A percentile compares a stretch with the other conserved stretches of the same genome.
Evolutionary conservation across 139 green algal species (phyloP).

Genomic region (Tetradesmus lagerheimii): DNA sequence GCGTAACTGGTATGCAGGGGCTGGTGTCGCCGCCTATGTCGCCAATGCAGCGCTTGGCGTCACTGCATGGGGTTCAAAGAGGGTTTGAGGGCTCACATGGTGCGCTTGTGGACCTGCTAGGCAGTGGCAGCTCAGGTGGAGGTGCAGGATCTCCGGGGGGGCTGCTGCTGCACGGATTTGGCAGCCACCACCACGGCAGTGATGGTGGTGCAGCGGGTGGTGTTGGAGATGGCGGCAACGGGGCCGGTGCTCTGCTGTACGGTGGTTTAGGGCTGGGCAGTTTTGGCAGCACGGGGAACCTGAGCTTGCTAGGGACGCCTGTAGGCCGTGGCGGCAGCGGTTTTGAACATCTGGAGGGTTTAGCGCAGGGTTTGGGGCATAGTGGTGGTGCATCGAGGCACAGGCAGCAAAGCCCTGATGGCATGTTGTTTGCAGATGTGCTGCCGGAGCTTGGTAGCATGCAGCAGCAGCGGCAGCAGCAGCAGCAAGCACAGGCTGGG

Average conservation of each 20-base stretch:
- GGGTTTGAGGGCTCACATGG: constrained; percentile 2
- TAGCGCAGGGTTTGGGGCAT: neutral
- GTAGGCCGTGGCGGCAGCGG: neutral
- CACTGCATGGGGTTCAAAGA: neutral
- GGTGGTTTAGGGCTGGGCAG: constrained; percentile 4
- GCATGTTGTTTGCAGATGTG: neutral
- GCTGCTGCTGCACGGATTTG: constrained; percentile 12
- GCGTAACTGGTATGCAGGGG: neutral
- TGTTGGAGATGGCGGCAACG: neutral
- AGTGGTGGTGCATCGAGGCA: neutral
- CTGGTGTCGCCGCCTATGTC: constrained; percentile 19
- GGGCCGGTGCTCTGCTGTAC: neutral
- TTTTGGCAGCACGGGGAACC: neutral
- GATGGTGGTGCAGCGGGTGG: neutral
- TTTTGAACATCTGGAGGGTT: neutral
- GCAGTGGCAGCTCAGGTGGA: neutral
- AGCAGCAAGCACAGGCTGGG: neutral
- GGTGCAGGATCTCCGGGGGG: neutral
- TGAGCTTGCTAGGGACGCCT: constrained; percentile 3
- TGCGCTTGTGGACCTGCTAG: neutral
- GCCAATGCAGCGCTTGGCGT: constrained; percentile 13
- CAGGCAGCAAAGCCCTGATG: neutral
- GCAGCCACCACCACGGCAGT: neutral
- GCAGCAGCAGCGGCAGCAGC: neutral
- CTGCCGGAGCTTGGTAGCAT: neutral